phyloP scores from a whole-genome alignment of 148 eudicot genomes.

The Dysphania ambrosioides region DNA sequence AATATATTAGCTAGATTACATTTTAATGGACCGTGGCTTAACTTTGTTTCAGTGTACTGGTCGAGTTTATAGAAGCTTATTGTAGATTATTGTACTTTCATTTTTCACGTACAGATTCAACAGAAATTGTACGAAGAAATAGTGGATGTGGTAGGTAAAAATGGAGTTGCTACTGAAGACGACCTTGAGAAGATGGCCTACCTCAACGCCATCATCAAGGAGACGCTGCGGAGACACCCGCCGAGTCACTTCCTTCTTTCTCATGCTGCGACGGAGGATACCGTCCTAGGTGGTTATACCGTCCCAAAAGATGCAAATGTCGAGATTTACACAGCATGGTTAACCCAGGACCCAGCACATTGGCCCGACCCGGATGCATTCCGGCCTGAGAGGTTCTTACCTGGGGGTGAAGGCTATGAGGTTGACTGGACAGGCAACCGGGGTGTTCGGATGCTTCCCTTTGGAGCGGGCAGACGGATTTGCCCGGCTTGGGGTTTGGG shows the following conservation, averaged over 20 bases:
- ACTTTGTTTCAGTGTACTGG: not conserved
- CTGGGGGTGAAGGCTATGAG: constrained; percentile 65
- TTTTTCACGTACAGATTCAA: constrained; percentile 38
- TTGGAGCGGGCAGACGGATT: constrained; percentile 87
- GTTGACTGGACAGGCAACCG: constrained; percentile 78
- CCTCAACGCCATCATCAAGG: constrained; percentile 70
- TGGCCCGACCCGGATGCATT: constrained; percentile 72
- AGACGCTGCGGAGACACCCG: constrained; percentile 82
- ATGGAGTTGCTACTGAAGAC: constrained; percentile 41
- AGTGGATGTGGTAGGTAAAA: constrained; percentile 42
- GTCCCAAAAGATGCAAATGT: constrained; percentile 63
- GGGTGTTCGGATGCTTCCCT: constrained; percentile 74
- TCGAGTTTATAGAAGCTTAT: no score
- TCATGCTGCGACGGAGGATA: constrained; percentile 52
- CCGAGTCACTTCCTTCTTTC: constrained; percentile 92
- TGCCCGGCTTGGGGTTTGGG: constrained; percentile 91
- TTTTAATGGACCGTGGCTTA: no score
- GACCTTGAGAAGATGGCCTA: constrained; percentile 73
- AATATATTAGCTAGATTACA: no score
- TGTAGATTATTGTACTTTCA: not conserved
- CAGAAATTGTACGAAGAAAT: constrained; percentile 75
- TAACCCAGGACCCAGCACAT: constrained; percentile 64
- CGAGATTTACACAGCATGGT: constrained; percentile 90
- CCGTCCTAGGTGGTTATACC: constrained; percentile 77
- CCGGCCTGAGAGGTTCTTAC: constrained; percentile 69